Conservation (phyloP, 495 filamentous ascomycete genomes). For the Chaetomium cochliodes region DNA sequence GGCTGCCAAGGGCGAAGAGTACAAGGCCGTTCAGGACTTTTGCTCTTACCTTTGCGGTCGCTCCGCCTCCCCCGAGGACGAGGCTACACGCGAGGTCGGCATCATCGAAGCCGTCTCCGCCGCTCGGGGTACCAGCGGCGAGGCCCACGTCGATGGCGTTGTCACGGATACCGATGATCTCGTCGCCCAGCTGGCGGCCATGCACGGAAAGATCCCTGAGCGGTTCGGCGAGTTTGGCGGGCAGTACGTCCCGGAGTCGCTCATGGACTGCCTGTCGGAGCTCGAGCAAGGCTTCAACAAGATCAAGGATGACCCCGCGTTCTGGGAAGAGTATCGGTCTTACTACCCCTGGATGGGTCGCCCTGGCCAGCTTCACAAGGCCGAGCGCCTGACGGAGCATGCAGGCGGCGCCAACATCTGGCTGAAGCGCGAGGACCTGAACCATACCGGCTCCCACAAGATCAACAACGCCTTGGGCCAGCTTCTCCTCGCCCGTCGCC, state of each 20-base stretch:
- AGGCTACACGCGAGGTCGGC: slow-evolving; percentile 57
- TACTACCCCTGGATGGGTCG: slow-evolving; percentile 99
- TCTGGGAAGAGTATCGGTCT: slow-evolving; percentile 96
- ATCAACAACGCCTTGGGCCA: slow-evolving; percentile 97
- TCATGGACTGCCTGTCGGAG: slow-evolving; percentile 94
- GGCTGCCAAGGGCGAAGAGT: slow-evolving; percentile 65
- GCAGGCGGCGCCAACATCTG: slow-evolving; percentile 91
- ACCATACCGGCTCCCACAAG: slow-evolving; percentile 86
- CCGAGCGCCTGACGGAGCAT: slow-evolving; percentile 81
- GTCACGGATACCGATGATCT: slow-evolving; percentile 46
- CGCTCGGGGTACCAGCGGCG: slow-evolving; percentile 52
- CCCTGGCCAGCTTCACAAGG: slow-evolving; percentile 85
- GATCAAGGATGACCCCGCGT: slow-evolving; percentile 78
- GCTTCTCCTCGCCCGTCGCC: slow-evolving; percentile 71
- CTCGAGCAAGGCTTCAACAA: slow-evolving; percentile 88
- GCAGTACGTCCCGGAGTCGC: slow-evolving; percentile 96
- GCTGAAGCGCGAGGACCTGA: slow-evolving; percentile 92
- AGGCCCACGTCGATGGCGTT: slow-evolving; percentile 54
- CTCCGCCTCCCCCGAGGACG: slow-evolving; percentile 47
- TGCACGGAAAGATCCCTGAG: slow-evolving; percentile 63
- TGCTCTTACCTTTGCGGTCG: slow-evolving; percentile 77
- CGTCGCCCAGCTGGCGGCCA: slow-evolving; percentile 45
- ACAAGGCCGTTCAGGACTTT: slow-evolving; percentile 80
- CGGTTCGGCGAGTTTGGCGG: slow-evolving; percentile 97
- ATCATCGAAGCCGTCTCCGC: slow-evolving; percentile 62